These are phyloP conservation scores for Babjeviella inositovora DNA, from an alignment of 805 yeast genomes.

Conservation along the genomic window DNA sequence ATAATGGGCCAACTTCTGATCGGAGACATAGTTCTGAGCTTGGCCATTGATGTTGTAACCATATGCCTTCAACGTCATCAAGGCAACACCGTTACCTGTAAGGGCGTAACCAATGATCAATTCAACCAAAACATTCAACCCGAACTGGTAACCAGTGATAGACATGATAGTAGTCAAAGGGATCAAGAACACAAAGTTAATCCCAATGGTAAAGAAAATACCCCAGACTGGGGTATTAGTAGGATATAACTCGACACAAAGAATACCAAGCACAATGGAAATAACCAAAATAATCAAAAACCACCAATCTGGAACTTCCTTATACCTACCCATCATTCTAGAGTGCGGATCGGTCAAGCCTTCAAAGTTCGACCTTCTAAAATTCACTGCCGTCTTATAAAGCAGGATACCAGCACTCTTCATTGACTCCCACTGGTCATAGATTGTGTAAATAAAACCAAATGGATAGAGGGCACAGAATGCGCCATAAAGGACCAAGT, in stretches of 20 bases:
- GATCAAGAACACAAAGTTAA: constrained; percentile 20
- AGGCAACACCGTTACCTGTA: constrained; percentile 24
- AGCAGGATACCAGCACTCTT: constrained; percentile 16
- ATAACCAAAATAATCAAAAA: constrained; percentile 21
- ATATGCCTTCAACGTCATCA: constrained; percentile 21
- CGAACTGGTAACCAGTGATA: constrained; percentile 24
- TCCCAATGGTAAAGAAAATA: constrained; percentile 19
- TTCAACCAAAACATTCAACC: constrained; percentile 24
- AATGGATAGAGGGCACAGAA: constrained; percentile 41
- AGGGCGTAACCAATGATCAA: constrained; percentile 24
- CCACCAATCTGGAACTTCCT: constrained; percentile 49
- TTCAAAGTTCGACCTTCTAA: constrained; percentile 8
- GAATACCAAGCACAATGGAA: constrained; percentile 24
- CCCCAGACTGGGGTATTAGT: constrained; percentile 24
- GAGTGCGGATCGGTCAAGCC: constrained; percentile 34
- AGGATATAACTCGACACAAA: constrained; percentile 25
- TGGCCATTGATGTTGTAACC: constrained; percentile 17
- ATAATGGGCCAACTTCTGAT: constrained; percentile 38
- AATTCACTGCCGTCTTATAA: constrained; percentile 14
- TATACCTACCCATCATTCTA: constrained; percentile 35
- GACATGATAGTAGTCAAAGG: constrained; percentile 25
- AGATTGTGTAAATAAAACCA: constrained; percentile 28
- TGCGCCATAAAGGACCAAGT: constrained; percentile 40
- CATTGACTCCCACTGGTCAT: constrained; percentile 27
- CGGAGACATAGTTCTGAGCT: constrained; percentile 17